phyloP scores from a whole-genome alignment of 2,329 filamentous ascomycete species.

The Curvularia sp. region DNA sequence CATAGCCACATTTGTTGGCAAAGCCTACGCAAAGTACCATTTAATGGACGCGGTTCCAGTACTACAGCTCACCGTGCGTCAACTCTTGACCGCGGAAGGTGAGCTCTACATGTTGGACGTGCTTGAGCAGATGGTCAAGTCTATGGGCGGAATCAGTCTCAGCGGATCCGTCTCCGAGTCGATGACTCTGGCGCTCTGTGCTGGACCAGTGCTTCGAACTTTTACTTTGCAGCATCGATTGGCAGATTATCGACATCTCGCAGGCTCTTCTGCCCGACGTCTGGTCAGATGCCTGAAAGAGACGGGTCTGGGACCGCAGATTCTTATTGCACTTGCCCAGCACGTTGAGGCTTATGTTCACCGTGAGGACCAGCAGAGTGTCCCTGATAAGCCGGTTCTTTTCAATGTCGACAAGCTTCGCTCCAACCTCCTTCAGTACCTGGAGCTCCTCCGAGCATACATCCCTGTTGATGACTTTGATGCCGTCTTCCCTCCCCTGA shows the following conservation, averaged over 20 bases:
- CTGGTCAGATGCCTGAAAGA: slow-evolving; percentile 81
- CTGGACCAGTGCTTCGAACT: slow-evolving; percentile 78
- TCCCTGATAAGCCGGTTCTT: slow-evolving; percentile 87
- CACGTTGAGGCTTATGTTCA: slow-evolving; percentile 88
- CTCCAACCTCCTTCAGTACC: slow-evolving; percentile 82
- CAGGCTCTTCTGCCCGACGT: slow-evolving; percentile 75
- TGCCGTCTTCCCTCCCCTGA: slow-evolving; percentile 75
- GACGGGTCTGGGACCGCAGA: slow-evolving; percentile 77
- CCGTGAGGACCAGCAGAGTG: slow-evolving; percentile 73
- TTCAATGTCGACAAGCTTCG: slow-evolving; percentile 92
- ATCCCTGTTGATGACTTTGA: slow-evolving; percentile 80
- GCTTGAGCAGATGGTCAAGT: slow-evolving; percentile 84
- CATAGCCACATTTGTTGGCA: slow-evolving; percentile 87
- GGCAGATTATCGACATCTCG: slow-evolving; percentile 81
- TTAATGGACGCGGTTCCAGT: slow-evolving; percentile 85
- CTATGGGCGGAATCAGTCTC: slow-evolving; percentile 92
- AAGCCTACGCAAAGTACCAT: slow-evolving; percentile 85
- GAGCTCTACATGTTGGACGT: slow-evolving; percentile 93
- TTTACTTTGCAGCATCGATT: slow-evolving; percentile 79
- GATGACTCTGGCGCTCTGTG: slow-evolving; percentile 87
- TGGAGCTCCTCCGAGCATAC: slow-evolving; percentile 86
- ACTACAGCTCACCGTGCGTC: slow-evolving; percentile 86
- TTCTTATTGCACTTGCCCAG: slow-evolving; percentile 90
- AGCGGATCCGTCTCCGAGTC: slow-evolving; percentile 87
- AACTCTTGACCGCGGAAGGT: slow-evolving; percentile 74